Evolutionary conservation across 1,284 basidiomycete species (phyloP), one percentile per base, ranked within the genome.

Genomic region (Cryptococcus sp.): DNA sequence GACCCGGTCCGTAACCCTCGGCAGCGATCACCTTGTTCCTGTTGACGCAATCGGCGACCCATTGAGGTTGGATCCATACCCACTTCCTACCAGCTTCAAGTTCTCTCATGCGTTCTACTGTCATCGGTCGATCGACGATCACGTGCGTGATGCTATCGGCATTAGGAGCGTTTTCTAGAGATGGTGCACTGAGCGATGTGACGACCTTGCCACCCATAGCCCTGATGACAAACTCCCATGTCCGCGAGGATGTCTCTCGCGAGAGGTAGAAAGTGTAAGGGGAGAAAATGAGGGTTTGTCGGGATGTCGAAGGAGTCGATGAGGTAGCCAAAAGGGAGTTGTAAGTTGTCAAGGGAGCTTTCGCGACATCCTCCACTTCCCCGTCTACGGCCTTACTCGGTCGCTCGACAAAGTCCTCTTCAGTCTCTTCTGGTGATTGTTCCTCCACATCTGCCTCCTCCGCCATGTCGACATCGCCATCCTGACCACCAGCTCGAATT

Each of bases 21-120:
- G 94, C 90, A 1, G 92, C 83, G 37, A 98, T 82, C 55, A 97
- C 83, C 75, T 85, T 91, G 19, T 87, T 86, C 22, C 87, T 85
- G 77, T 99, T 99, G 72, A 96, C 87, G 73, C 90, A 96, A 78
- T 99, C 96, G 38, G 94, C 90, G 26, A 98, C 85, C 95, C 96
- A 99, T 78, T 99, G 96, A 17, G 96, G 96, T 78, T 99, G 96
- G 10, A 99, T 84, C 78, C 90, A 92, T 68, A 91, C 91, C 67
- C 94, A 84, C 73, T 86, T 85, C 52, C 83, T 78, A 29, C 86
- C 82, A 48, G 83, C 82, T 68, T 87, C 84, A 63, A 84, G 82
- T 67, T 88, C 84, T 56, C 84, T 84, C 49, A 82, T 74, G 3
- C 83, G 82, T 71, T 71, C 69, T 22, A 62, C 63, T 69, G 81